Percentiles rank a stretch among this genome's conserved stretches.
phyloP scores from a whole-genome alignment of 2,329 filamentous ascomycete species.

The Fusarium denticulatum region DNA sequence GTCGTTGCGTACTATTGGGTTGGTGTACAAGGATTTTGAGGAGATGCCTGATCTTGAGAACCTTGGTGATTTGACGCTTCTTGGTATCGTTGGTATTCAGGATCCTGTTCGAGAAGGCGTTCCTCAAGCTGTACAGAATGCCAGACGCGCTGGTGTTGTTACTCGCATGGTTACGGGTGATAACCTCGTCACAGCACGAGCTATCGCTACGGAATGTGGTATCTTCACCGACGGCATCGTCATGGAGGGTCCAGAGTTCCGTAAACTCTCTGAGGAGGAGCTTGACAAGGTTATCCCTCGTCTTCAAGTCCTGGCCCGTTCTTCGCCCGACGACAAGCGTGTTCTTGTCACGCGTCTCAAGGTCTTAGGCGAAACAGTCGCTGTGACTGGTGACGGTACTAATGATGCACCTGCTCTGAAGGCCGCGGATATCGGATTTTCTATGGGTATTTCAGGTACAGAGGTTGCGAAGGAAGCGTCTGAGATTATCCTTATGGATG shows the following conservation, averaged over 20 bases:
- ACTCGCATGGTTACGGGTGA: constrained; percentile 90
- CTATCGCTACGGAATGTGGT: constrained; percentile 81
- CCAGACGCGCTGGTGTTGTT: constrained; percentile 79
- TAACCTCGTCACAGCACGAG: constrained; percentile 80
- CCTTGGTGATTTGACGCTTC: constrained; percentile 68
- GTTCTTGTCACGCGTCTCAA: constrained; percentile 77
- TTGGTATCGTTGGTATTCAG: constrained; percentile 77
- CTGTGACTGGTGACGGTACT: constrained; percentile 84
- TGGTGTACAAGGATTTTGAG: constrained; percentile 83
- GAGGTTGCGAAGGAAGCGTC: constrained; percentile 88
- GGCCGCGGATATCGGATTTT: constrained; percentile 84
- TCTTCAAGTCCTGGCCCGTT: constrained; percentile 77
- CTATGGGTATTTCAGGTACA: constrained; percentile 85
- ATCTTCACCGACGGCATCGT: constrained; percentile 77
- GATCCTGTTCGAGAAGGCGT: constrained; percentile 81
- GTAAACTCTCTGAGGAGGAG: constrained; percentile 72
- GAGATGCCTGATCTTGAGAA: constrained; percentile 65
- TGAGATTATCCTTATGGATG: constrained; percentile 87
- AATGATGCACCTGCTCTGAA: constrained; percentile 86
- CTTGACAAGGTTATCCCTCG: constrained; percentile 74
- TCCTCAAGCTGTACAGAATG: constrained; percentile 74
- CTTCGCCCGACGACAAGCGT: constrained; percentile 80
- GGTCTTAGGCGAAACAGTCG: constrained; percentile 78
- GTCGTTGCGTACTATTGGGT: constrained; percentile 84
- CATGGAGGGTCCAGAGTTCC: constrained; percentile 82